phyloP scores from a whole-genome alignment of 1,284 basidiomycete species.

The Ganoderma resinaceum region DNA sequence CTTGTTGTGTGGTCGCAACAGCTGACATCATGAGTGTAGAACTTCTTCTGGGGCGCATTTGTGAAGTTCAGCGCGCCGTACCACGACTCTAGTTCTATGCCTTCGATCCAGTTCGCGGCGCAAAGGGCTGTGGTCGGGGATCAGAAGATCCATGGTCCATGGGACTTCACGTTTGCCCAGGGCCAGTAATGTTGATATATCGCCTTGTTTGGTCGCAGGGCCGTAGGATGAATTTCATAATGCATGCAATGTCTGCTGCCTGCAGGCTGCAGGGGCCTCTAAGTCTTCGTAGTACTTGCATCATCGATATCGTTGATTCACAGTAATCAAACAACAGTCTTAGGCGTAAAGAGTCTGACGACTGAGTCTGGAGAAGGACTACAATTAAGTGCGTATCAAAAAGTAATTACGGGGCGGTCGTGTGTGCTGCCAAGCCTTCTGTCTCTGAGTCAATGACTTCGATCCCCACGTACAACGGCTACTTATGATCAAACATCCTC shows the following conservation, averaged over 20 bases:
- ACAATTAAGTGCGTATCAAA: too few species aligned
- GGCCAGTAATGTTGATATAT: not conserved
- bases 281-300: too few species aligned
- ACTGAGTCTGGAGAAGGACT: too few species aligned
- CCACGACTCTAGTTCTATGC: not conserved
- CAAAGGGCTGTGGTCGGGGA: not conserved
- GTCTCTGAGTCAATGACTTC: not conserved
- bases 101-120: not conserved
- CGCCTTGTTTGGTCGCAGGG: not conserved
- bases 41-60: not conserved
- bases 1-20: too few species aligned
- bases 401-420: not conserved
- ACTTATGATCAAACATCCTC: not conserved
- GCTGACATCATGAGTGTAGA: too few species aligned
- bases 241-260: too few species aligned
- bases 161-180: not conserved
- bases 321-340: too few species aligned
- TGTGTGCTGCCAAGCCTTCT: not conserved
- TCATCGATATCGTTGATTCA: too few species aligned
- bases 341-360: too few species aligned
- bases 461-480: not conserved
- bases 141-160: not conserved
- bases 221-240: not conserved
- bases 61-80: not conserved
- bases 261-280: too few species aligned